These are phyloP conservation scores for Cucurbita maxima DNA, from an alignment of 306 rosid genomes.

Conservation along the genomic window DNA sequence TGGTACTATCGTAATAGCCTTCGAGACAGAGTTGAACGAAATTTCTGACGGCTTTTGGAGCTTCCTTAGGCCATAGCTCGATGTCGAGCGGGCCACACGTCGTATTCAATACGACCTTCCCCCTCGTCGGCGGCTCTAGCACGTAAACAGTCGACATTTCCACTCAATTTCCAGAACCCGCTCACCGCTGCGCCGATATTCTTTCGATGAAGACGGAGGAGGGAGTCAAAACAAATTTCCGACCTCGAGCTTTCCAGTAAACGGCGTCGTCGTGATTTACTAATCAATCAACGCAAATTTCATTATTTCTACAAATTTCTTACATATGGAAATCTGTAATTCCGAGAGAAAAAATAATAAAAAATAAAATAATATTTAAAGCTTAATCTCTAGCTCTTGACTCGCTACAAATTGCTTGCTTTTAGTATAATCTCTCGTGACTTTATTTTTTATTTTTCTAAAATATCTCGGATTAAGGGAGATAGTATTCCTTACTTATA, in stretches of 20 bases:
- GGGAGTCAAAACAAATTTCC: background rate
- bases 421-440: too few species aligned
- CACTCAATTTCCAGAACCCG: background rate
- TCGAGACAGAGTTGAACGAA: conserved; percentile 97
- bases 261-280: background rate
- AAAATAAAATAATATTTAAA: too few species aligned
- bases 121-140: conserved; percentile 89
- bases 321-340: too few species aligned
- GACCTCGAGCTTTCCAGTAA: background rate
- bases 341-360: too few species aligned
- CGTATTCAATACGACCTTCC: conserved; percentile 71
- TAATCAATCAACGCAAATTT: background rate
- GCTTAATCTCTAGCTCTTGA: too few species aligned
- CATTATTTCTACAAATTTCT: too few species aligned
- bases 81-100: conserved; percentile 82
- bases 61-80: conserved; percentile 95
- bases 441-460: too few species aligned
- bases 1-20: conserved; percentile 58
- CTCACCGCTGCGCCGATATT: background rate
- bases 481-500: background rate
- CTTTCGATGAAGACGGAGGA: background rate
- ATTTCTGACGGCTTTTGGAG: conserved; percentile 86
- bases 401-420: too few species aligned
- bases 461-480: background rate
- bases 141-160: conserved; percentile 85